Percentiles rank a stretch among this genome's conserved stretches.
These are phyloP conservation scores for Isochrysis galbana DNA, from an alignment of 78 protist genomes.

Conservation along the genomic window DNA sequence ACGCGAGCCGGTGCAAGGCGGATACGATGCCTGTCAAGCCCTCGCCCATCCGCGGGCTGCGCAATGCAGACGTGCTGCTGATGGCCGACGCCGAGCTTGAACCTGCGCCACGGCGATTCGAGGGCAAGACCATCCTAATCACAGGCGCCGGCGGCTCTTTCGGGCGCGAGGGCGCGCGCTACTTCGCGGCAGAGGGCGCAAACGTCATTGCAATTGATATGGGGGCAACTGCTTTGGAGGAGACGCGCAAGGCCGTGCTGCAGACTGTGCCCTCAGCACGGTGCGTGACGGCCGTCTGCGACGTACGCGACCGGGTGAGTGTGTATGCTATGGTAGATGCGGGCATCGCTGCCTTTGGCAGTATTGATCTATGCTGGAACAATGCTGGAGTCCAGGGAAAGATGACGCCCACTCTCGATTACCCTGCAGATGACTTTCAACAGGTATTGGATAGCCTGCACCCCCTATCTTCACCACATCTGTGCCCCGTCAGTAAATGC, in stretches of 20 bases:
- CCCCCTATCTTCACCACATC: too few species aligned
- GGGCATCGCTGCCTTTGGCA: background rate
- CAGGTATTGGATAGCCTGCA: background rate
- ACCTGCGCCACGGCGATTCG: background rate
- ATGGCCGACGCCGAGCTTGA: background rate
- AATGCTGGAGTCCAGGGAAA: background rate
- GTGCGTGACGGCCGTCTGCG: background rate
- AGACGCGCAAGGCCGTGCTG: background rate
- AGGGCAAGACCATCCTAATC: background rate
- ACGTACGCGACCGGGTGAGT: background rate
- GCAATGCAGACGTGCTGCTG: background rate
- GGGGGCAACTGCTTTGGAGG: background rate
- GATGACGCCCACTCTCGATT: background rate
- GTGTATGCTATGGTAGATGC: background rate
- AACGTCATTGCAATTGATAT: background rate
- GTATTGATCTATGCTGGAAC: background rate
- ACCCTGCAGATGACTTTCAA: background rate
- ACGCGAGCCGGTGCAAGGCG: too few species aligned
- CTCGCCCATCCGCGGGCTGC: too few species aligned
- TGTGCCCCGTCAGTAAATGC: too few species aligned
- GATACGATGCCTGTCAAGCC: too few species aligned
- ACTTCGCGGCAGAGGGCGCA: background rate
- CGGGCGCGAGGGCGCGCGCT: background rate
- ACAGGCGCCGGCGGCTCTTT: background rate
- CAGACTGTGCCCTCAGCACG: background rate